Conservation (phyloP, 768 basidiomycete species). For the Tephrocybe sp. region DNA sequence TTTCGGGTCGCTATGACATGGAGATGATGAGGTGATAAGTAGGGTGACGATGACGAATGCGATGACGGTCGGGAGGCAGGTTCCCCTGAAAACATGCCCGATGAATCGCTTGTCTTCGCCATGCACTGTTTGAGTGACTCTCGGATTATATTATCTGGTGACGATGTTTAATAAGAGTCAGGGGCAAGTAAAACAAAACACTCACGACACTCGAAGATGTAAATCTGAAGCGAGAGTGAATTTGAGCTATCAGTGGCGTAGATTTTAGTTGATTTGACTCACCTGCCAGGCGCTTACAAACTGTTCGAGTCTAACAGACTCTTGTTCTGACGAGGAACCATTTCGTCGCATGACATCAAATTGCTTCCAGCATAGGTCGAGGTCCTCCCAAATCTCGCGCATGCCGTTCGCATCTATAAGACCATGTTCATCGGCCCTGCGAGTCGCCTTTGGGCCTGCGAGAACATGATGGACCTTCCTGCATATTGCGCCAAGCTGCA, state of each 20-base stretch:
- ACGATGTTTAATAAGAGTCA: constrained; percentile 11
- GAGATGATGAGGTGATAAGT: constrained; percentile 45
- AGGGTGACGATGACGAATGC: constrained; percentile 40
- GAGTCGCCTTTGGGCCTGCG: constrained; percentile 75
- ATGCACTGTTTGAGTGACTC: constrained; percentile 72
- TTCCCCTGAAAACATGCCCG: constrained; percentile 37
- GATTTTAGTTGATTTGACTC: constrained; percentile 21
- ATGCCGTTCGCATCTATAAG: constrained; percentile 63
- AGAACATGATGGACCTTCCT: constrained; percentile 74
- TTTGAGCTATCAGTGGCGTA: constrained; percentile 12
- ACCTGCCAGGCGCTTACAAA: constrained; percentile 90
- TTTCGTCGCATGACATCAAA: constrained; percentile 61
- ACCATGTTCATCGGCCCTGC: constrained; percentile 46
- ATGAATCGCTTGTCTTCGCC: constrained; percentile 15
- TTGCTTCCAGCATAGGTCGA: constrained; percentile 83
- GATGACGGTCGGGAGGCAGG: constrained; percentile 47
- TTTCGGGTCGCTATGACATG: constrained; percentile 46
- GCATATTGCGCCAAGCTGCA: constrained; percentile 75
- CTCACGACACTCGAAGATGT: constrained; percentile 87
- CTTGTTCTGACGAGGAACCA: constrained; percentile 26
- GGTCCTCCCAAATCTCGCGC: constrained; percentile 78
- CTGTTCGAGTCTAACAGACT: constrained; percentile 42
- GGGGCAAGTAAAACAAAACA: constrained; percentile 15
- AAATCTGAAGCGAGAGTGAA: constrained; percentile 49
- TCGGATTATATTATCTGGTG: constrained; percentile 78